phyloP scores from a whole-genome alignment of 2,329 filamentous ascomycete species.

The Aspergillus persii region DNA sequence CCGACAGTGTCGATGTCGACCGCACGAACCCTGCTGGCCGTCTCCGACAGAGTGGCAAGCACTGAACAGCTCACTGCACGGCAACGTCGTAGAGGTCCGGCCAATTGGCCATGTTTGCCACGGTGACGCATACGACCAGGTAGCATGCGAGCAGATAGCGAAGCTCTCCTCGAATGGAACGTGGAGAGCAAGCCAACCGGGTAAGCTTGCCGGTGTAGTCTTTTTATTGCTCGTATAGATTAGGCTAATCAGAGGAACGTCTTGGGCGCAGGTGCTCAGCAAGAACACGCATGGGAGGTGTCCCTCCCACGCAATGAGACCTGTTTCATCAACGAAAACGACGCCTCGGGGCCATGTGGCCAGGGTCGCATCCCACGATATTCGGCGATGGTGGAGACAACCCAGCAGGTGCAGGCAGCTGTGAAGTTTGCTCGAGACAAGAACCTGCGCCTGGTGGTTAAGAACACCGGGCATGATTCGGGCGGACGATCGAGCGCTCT shows the following conservation, averaged over 20 bases:
- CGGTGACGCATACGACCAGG: background rate
- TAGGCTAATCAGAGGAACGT: too few species aligned
- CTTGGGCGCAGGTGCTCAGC: background rate
- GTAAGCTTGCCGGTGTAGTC: background rate
- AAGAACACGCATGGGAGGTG: background rate
- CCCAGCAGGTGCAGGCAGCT: background rate
- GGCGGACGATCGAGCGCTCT: constrained; percentile 36
- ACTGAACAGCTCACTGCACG: background rate
- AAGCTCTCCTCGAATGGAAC: background rate
- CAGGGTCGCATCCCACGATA: background rate
- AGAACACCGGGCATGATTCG: constrained; percentile 55
- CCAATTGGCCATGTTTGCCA: constrained; percentile 1
- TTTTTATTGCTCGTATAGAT: too few species aligned
- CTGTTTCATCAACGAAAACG: background rate
- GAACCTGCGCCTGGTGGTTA: constrained; percentile 42
- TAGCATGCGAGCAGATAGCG: background rate
- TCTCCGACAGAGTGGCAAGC: background rate
- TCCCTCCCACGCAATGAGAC: background rate
- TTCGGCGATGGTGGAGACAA: background rate
- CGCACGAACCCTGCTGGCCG: background rate
- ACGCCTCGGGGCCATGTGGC: background rate
- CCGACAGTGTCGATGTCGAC: background rate
- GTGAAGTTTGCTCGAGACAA: constrained; percentile 1
- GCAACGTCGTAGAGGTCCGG: background rate
- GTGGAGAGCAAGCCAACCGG: background rate